Evolutionary conservation across 2,329 filamentous ascomycete genomes (phyloP), one percentile per base, ranked within the genome.

Genomic region (Xylaria sp.): DNA sequence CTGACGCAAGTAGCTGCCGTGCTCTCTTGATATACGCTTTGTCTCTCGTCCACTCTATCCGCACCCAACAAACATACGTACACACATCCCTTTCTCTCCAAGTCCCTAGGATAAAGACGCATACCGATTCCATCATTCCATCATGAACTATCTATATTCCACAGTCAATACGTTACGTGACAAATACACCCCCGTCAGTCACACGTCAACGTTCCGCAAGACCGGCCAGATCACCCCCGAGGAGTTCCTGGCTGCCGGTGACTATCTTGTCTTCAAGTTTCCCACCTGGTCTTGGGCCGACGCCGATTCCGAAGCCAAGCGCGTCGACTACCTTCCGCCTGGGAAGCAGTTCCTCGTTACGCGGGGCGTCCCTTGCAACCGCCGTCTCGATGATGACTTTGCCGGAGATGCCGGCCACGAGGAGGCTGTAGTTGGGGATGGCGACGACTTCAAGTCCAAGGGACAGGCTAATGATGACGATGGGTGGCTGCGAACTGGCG

Each of bases 181-280:
- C 79, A 90, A 89, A 71, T 94, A 96, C 78, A 92, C 94, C 11
- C 93, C 93, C 40, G 89, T 97, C 72, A 88, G 87, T 62, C 89
- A 96, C 77, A 96, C 88, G 54, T 98, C 94, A 3, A 98, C 92
- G 67, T 99, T 99, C 79, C 91, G 94, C 71, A 85, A 87, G 71
- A 97, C 93, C 4, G 95, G 95, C 68, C 91, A 98, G 80, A 95
- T 99, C 78, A 98, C 94, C 0, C 94, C 94, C 17, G 94, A 97
- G 74, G 95, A 99, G 83, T 99, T 99, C 77, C 84, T 97, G 52
- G 90, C 91, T 3, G 95, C 95, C 3, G 95, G 95, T 71, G 95
- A 99, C 81, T 99, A 98, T 76, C 88, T 99, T 37, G 93, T 97
- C 73, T 97, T 96, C 87, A 98, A 97, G 82, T 99, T 99, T 79